These are phyloP conservation scores for Coleophoma eucalyptorum DNA, from an alignment of 2,329 filamentous ascomycete species.

Conservation along the genomic window DNA sequence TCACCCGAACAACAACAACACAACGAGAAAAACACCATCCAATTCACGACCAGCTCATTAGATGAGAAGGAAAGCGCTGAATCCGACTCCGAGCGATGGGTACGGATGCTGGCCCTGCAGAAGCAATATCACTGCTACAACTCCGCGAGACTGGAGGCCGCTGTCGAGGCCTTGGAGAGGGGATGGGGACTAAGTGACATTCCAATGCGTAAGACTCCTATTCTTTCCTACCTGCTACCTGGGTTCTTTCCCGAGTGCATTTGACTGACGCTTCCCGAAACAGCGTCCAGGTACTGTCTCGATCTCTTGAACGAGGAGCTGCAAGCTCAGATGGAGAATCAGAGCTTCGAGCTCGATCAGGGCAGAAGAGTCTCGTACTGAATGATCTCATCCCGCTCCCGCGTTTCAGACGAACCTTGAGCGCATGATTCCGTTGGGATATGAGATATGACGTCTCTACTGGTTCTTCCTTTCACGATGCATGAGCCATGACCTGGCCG, in stretches of 20 bases:
- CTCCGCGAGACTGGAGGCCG: conserved; percentile 25
- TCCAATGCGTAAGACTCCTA: conserved; percentile 17
- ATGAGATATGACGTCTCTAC: too few relatives aligned
- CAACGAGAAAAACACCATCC: neutral
- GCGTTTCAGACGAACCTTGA: too few relatives aligned
- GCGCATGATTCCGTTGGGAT: too few relatives aligned
- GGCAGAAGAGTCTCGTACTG: too few relatives aligned
- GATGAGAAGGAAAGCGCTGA: neutral
- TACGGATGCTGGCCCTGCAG: conserved; percentile 23
- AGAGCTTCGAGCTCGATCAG: neutral
- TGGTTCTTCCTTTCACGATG: too few relatives aligned
- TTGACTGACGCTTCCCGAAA: neutral
- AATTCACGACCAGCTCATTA: neutral
- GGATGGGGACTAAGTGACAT: conserved; percentile 17
- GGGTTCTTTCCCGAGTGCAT: neutral
- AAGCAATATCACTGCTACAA: conserved; percentile 26
- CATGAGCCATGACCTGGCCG: too few relatives aligned
- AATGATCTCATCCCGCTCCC: too few relatives aligned
- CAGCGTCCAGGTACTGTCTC: conserved; percentile 25
- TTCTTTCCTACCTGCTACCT: neutral
- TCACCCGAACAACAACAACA: neutral
- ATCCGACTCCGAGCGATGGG: conserved; percentile 22
- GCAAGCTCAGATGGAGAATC: conserved; percentile 14
- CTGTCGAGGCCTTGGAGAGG: conserved; percentile 23
- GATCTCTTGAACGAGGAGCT: conserved; percentile 26